These are phyloP conservation scores for Populus tomentosa DNA, from an alignment of 441 rosid species.

Conservation along the genomic window DNA sequence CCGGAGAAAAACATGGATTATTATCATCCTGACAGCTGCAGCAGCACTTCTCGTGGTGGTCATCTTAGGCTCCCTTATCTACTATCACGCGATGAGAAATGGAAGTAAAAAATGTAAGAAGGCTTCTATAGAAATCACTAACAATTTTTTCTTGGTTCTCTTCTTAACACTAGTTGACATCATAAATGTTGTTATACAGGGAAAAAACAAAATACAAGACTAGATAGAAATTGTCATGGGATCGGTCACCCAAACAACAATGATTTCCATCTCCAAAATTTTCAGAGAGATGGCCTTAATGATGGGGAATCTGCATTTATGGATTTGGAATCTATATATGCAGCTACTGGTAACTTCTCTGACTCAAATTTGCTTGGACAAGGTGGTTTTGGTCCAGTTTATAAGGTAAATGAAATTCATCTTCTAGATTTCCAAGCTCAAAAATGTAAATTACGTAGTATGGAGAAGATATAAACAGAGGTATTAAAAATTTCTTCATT, in stretches of 20 bases:
- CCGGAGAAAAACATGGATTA: background rate
- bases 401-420: constrained; percentile 8
- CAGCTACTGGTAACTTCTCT: constrained; percentile 30
- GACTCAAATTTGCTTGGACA: constrained; percentile 28
- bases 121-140: background rate
- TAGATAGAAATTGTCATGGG: background rate
- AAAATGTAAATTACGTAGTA: background rate
- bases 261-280: background rate
- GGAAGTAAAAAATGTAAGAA: background rate
- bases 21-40: background rate
- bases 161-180: background rate
- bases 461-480: background rate
- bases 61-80: background rate
- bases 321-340: constrained; percentile 9
- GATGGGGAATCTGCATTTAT: constrained; percentile 7
- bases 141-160: background rate
- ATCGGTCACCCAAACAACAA: background rate
- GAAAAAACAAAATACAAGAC: background rate
- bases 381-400: constrained; percentile 18
- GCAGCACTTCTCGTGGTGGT: constrained; percentile 1
- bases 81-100: background rate
- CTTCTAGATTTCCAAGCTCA: background rate
- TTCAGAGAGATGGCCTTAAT: background rate
- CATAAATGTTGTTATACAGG: background rate
- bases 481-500: background rate